A percentile compares a stretch with the other conserved stretches of the same genome.
phyloP scores from a whole-genome alignment of 2,329 filamentous ascomycete genomes.

The Pyrenophora seminiperda region DNA sequence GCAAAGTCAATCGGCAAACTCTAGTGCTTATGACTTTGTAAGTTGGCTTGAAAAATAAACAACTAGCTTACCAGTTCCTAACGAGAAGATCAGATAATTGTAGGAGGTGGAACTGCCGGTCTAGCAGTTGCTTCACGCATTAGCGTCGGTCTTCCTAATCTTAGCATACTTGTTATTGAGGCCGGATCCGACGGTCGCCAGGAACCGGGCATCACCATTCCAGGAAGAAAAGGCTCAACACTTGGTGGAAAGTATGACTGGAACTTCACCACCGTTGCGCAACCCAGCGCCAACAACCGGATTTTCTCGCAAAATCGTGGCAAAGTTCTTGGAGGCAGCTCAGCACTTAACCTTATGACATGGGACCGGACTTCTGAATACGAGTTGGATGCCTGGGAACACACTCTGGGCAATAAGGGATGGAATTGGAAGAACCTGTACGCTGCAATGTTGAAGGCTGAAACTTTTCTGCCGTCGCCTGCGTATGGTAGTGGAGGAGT shows the following conservation, averaged over 20 bases:
- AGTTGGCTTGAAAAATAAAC: neutral
- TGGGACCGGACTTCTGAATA: constrained; percentile 38
- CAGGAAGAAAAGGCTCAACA: constrained; percentile 36
- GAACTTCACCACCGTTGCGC: constrained; percentile 55
- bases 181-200: constrained; percentile 37
- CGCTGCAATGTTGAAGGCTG: constrained; percentile 41
- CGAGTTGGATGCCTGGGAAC: constrained; percentile 43
- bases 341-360: constrained; percentile 51
- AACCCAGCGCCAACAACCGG: constrained; percentile 49
- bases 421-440: constrained; percentile 43
- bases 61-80: neutral
- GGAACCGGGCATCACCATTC: constrained; percentile 34
- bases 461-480: constrained; percentile 36
- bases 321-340: constrained; percentile 57
- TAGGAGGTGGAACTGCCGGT: constrained; percentile 38
- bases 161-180: constrained; percentile 33
- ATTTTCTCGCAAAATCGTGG: constrained; percentile 52
- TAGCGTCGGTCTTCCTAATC: constrained; percentile 36
- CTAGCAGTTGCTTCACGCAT: constrained; percentile 42
- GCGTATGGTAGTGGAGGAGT: constrained; percentile 37
- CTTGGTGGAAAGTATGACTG: constrained; percentile 36
- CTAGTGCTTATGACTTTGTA: constrained; percentile 13
- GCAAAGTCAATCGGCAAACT: neutral
- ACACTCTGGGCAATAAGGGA: constrained; percentile 34
- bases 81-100: constrained; percentile 16